Conservation (phyloP, 768 basidiomycete genomes). For the Polyporus arcularius region DNA sequence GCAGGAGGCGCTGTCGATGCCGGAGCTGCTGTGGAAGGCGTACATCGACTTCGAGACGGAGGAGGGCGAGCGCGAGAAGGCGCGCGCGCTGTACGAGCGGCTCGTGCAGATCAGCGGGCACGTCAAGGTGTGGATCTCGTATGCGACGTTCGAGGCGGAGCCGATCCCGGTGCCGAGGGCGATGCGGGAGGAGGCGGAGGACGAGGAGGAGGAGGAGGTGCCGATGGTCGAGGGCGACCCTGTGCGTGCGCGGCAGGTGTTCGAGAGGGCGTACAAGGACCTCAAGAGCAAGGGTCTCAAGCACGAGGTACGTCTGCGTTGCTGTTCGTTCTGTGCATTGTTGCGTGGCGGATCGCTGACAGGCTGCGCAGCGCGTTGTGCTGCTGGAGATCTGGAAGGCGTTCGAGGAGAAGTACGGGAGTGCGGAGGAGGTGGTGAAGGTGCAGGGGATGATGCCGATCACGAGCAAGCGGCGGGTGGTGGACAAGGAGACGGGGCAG, state of each 20-base stretch:
- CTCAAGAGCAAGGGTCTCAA: constrained; percentile 81
- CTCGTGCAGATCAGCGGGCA: constrained; percentile 85
- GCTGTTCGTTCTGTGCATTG: neutral
- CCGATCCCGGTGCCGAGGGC: constrained; percentile 65
- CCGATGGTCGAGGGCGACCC: constrained; percentile 75
- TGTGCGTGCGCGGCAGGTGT: constrained; percentile 70
- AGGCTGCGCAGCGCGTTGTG: constrained; percentile 71
- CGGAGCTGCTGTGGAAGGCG: constrained; percentile 91
- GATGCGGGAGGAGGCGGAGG: constrained; percentile 70
- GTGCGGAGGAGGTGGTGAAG: constrained; percentile 69
- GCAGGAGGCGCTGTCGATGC: constrained; percentile 89
- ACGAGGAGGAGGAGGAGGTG: constrained; percentile 49
- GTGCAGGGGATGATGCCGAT: constrained; percentile 94
- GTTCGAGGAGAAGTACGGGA: constrained; percentile 84
- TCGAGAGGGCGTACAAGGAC: constrained; percentile 86
- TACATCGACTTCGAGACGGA: constrained; percentile 97
- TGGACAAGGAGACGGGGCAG: constrained; percentile 79
- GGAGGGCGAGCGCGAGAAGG: constrained; percentile 86
- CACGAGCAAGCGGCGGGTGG: constrained; percentile 79
- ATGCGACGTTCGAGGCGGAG: constrained; percentile 88
- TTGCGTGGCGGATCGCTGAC: neutral
- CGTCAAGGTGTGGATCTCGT: constrained; percentile 97
- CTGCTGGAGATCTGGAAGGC: constrained; percentile 94
- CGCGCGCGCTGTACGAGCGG: constrained; percentile 86
- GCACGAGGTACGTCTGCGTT: constrained; percentile 66